Conservation (phyloP, 1,284 basidiomycete species). For the Cryptococcus wingfieldii region DNA sequence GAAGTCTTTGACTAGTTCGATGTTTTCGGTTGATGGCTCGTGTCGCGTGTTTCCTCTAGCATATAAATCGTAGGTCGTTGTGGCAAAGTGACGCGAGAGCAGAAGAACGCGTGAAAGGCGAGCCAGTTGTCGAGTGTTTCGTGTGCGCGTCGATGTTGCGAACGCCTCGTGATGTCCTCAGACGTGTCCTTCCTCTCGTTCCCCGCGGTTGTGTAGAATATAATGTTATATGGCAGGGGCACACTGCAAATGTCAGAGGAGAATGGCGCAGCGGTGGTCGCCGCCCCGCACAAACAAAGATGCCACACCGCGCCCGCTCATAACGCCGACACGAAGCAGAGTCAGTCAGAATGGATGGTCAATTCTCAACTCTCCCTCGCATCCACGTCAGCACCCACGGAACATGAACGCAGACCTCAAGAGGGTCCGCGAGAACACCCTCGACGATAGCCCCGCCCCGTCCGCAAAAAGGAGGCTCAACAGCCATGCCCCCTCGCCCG, state of each 20-base stretch:
- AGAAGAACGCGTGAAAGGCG: too few relatives aligned
- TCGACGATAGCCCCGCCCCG: slow-evolving; percentile 30
- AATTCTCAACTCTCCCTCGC: slow-evolving; percentile 1
- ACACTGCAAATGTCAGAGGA: slow-evolving; percentile 1
- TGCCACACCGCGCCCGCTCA: background rate
- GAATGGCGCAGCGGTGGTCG: slow-evolving; percentile 3
- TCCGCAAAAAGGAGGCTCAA: slow-evolving; percentile 34
- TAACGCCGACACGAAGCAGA: background rate
- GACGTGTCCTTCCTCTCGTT: too few relatives aligned
- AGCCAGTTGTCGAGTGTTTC: too few relatives aligned
- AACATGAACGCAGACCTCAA: slow-evolving; percentile 47
- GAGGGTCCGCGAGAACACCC: slow-evolving; percentile 38
- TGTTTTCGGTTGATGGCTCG: too few relatives aligned
- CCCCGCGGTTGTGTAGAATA: too few relatives aligned
- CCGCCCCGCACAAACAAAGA: background rate
- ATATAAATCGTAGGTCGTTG: too few relatives aligned
- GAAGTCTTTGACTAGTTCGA: too few relatives aligned
- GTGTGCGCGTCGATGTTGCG: too few relatives aligned
- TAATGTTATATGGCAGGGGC: too few relatives aligned
- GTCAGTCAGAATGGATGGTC: background rate
- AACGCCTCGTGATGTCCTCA: too few relatives aligned
- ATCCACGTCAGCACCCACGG: background rate
- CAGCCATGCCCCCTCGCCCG: slow-evolving; percentile 15
- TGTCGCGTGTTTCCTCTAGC: too few relatives aligned
- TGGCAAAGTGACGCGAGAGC: too few relatives aligned